Conservation (phyloP, 1,139 yeast genomes). For the Sugiyamaella sp. region DNA sequence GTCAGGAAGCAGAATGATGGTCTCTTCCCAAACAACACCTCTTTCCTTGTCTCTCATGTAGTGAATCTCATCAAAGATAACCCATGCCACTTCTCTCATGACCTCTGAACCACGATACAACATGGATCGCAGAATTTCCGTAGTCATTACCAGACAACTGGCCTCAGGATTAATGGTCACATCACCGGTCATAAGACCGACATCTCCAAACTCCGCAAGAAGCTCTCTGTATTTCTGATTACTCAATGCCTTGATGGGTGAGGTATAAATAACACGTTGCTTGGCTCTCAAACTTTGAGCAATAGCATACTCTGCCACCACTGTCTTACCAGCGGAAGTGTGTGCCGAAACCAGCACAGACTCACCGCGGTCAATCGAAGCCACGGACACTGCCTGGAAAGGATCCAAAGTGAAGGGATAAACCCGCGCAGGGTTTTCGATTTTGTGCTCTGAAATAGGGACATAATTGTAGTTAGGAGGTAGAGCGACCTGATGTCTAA, state of each 20-base stretch:
- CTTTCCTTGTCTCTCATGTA: conserved; percentile 94
- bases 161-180: conserved; percentile 97
- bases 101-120: conserved; percentile 91
- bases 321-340: conserved; percentile 98
- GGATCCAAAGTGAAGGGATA: conserved; percentile 95
- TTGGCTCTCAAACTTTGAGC: conserved; percentile 90
- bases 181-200: conserved; percentile 97
- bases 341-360: conserved; percentile 98
- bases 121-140: conserved; percentile 93
- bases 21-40: conserved; percentile 99
- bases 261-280: conserved; percentile 94
- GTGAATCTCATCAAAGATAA: conserved; percentile 93
- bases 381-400: conserved; percentile 93
- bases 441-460: conserved; percentile 86
- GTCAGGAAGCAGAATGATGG: conserved; percentile 91
- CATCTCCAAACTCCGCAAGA: conserved; percentile 90
- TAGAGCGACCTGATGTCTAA: conserved; percentile 95
- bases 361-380: conserved; percentile 91
- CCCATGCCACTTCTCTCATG: conserved; percentile 97
- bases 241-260: conserved; percentile 95
- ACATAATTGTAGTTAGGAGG: conserved; percentile 88
- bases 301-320: conserved; percentile 97
- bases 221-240: conserved; percentile 96
- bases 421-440: conserved; percentile 62
- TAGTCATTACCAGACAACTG: conserved; percentile 95